phyloP scores from a whole-genome alignment of 148 eudicot genomes.

The Pouteria glomerata region DNA sequence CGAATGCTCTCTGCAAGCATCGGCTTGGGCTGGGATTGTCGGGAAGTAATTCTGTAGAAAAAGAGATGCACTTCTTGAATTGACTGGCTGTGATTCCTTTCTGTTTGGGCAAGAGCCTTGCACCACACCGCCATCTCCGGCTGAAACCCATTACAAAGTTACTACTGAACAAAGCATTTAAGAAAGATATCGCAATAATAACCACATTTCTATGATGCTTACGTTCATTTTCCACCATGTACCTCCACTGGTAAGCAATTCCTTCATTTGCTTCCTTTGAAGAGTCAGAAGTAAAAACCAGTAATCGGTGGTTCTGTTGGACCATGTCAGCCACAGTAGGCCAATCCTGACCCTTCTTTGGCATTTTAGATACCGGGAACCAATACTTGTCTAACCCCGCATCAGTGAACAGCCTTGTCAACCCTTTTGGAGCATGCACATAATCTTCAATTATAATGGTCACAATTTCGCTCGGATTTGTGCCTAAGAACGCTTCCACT shows the following conservation, averaged over 20 bases:
- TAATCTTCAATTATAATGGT: slow-evolving; percentile 99
- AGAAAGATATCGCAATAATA: not conserved
- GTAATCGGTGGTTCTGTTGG: slow-evolving; percentile 63
- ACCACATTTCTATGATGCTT: slow-evolving; percentile 22
- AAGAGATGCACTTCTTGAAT: slow-evolving; percentile 67
- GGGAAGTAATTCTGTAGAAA: slow-evolving; percentile 89
- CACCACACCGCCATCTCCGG: slow-evolving; percentile 86
- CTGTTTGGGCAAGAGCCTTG: slow-evolving; percentile 82
- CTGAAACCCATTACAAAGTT: slow-evolving; percentile 43
- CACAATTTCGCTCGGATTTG: slow-evolving; percentile 75
- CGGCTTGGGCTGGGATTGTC: slow-evolving; percentile 60
- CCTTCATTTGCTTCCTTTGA: slow-evolving; percentile 93
- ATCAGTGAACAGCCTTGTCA: slow-evolving; percentile 67
- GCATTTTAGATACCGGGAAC: slow-evolving; percentile 92
- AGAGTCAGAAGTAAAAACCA: slow-evolving; percentile 95
- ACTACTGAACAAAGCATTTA: not conserved
- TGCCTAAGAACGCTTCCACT: slow-evolving; percentile 84
- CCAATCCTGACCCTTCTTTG: slow-evolving; percentile 88
- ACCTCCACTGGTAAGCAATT: slow-evolving; percentile 95
- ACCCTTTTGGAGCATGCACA: slow-evolving; percentile 83
- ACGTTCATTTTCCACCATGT: slow-evolving; percentile 93
- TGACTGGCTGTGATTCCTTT: slow-evolving; percentile 73
- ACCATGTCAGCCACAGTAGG: slow-evolving; percentile 84
- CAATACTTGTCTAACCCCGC: slow-evolving; percentile 87
- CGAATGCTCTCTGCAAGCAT: slow-evolving; percentile 88